Evolutionary conservation across 441 rosid genomes (phyloP).

Genomic region (Mallotus repandus): DNA sequence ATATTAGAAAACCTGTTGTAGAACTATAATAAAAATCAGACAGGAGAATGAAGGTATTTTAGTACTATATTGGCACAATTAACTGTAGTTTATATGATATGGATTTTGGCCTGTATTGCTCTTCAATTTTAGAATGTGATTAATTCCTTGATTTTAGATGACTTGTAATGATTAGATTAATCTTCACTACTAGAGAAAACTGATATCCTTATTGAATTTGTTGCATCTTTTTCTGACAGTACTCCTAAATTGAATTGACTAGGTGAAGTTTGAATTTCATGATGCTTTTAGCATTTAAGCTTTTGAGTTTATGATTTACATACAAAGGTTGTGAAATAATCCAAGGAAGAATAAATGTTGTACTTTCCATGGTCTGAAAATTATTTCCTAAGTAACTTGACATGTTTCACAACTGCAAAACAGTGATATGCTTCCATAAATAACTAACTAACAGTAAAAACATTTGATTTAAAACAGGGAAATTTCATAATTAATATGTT

Average conservation of each 20-base stretch:
- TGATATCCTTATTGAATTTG: not conserved
- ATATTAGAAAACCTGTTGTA: not conserved
- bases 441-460: conserved; percentile 1
- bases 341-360: no score
- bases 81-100: not conserved
- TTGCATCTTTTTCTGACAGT: not conserved
- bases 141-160: no score
- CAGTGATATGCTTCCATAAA: conserved; percentile 34
- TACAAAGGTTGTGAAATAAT: not conserved
- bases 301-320: not conserved
- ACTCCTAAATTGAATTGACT: not conserved
- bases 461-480: not conserved
- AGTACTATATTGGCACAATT: not conserved
- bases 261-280: not conserved
- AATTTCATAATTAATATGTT: not conserved
- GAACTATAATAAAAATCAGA: not conserved
- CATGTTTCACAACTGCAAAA: conserved; percentile 44
- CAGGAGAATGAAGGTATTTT: not conserved
- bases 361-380: conserved; percentile 2
- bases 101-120: not conserved
- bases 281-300: not conserved
- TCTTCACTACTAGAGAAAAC: not conserved
- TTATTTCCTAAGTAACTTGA: conserved; percentile 14
- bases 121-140: no score
- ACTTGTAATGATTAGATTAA: not conserved